phyloP scores from a whole-genome alignment of 768 basidiomycete species.

The Naematelia aurantialba region DNA sequence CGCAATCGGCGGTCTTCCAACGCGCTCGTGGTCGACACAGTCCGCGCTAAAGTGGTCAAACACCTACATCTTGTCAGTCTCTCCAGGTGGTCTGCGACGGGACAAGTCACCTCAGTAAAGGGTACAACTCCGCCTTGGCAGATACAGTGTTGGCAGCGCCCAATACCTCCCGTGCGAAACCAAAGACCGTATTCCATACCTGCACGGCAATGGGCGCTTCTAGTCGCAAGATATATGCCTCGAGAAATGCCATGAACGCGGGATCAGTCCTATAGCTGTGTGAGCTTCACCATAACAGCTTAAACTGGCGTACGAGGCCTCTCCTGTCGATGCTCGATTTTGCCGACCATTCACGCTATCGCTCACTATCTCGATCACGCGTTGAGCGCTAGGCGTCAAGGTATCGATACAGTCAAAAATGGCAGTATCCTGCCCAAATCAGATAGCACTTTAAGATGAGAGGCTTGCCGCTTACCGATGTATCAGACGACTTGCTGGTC shows the following conservation, averaged over 20 bases:
- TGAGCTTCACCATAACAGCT: background rate
- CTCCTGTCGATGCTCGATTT: conserved; percentile 2
- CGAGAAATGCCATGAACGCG: conserved; percentile 62
- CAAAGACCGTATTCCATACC: conserved; percentile 77
- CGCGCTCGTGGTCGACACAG: conserved; percentile 67
- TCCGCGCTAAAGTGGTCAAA: conserved; percentile 19
- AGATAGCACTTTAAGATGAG: no score
- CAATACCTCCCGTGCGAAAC: conserved; percentile 73
- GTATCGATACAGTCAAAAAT: conserved; percentile 76
- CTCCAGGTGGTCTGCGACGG: background rate
- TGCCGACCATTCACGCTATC: conserved; percentile 56
- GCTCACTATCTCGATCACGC: conserved; percentile 80
- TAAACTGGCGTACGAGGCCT: background rate
- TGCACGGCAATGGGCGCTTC: conserved; percentile 91
- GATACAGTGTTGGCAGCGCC: conserved; percentile 51
- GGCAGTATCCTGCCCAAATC: conserved; percentile 23
- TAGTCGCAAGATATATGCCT: conserved; percentile 73
- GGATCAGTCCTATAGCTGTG: conserved; percentile 12
- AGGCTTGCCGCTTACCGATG: conserved; percentile 16
- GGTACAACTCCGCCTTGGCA: conserved; percentile 66
- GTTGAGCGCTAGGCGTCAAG: conserved; percentile 77
- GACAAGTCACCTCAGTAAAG: conserved; percentile 62
- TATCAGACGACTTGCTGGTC: conserved; percentile 56
- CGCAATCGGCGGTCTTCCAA: conserved; percentile 83
- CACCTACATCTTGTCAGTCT: conserved; percentile 2